phyloP scores from a whole-genome alignment of 1,139 yeast species.

The Kodamaea alishanica region DNA sequence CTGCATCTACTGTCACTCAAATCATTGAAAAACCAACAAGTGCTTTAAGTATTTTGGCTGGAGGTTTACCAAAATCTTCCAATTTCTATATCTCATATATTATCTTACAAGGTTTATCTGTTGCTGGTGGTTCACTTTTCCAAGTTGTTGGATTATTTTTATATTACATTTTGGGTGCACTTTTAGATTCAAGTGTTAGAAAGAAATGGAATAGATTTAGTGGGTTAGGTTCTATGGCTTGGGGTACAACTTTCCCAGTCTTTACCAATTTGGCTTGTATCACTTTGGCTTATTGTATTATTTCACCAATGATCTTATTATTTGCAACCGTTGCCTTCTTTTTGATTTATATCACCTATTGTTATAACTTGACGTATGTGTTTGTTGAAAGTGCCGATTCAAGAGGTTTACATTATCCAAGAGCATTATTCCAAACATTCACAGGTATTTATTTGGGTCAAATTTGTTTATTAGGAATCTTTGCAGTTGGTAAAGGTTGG shows the following conservation, averaged over 20 bases:
- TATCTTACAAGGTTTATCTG: conserved; percentile 76
- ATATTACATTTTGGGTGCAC: conserved; percentile 62
- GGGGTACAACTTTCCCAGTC: conserved; percentile 90
- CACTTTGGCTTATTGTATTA: conserved; percentile 71
- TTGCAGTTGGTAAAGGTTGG: conserved; percentile 91
- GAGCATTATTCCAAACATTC: conserved; percentile 83
- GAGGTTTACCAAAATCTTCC: conserved; percentile 81
- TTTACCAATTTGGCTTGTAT: conserved; percentile 83
- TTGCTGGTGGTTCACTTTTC: conserved; percentile 75
- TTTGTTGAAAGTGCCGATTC: conserved; percentile 58
- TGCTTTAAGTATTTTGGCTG: conserved; percentile 68
- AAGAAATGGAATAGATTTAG: conserved; percentile 78
- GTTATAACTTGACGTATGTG: conserved; percentile 77
- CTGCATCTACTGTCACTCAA: conserved; percentile 66
- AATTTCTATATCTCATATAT: conserved; percentile 76
- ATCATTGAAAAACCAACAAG: conserved; percentile 60
- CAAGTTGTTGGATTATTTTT: conserved; percentile 73
- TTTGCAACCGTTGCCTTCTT: conserved; percentile 70
- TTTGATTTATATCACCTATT: conserved; percentile 71
- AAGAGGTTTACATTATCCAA: conserved; percentile 83
- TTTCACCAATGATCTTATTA: conserved; percentile 68
- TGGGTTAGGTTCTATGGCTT: conserved; percentile 57
- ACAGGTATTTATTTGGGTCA: conserved; percentile 87
- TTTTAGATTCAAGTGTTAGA: conserved; percentile 80
- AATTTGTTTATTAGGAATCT: conserved; percentile 77